Evolutionary conservation across 768 basidiomycete genomes (phyloP).

Genomic region (Trametes cinnabarina): DNA sequence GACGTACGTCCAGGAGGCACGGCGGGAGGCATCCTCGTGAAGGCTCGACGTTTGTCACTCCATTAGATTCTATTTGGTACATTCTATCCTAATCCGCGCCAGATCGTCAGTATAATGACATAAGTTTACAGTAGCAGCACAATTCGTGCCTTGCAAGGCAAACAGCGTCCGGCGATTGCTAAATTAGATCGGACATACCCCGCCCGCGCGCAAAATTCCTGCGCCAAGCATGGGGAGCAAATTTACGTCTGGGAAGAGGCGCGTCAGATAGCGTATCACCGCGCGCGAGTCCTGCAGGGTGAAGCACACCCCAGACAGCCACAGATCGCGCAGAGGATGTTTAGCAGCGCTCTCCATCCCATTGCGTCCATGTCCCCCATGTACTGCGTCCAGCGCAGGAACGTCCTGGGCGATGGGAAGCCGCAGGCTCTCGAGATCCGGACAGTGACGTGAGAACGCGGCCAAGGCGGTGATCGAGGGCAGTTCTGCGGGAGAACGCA

Average conservation of each 20-base stretch:
- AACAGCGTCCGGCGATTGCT: too few relatives aligned
- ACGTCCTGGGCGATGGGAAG: conserved; percentile 2
- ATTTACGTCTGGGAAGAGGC: not conserved
- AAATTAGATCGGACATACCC: not conserved
- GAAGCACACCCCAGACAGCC: conserved; percentile 9
- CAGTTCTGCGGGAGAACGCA: not conserved
- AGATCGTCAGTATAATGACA: not conserved
- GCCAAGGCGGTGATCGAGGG: conserved; percentile 1
- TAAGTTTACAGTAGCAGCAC: too few relatives aligned
- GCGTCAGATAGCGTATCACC: not conserved
- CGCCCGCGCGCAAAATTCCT: not conserved
- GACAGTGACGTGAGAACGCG: conserved; percentile 2
- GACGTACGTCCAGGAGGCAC: conserved; percentile 57
- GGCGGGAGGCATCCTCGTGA: conserved; percentile 16
- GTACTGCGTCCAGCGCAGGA: not conserved
- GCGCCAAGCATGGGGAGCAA: conserved; percentile 6
- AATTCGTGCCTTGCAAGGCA: not conserved
- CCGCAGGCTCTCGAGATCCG: not conserved
- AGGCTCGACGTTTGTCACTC: too few relatives aligned
- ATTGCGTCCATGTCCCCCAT: not conserved
- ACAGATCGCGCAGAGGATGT: not conserved
- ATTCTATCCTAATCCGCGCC: not conserved
- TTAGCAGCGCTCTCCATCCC: too few relatives aligned
- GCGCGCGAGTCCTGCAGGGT: not conserved
- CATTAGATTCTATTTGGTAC: not conserved